These are phyloP conservation scores for Didymosphaeria variabile DNA, from an alignment of 2,329 filamentous ascomycete genomes.

Conservation along the genomic window DNA sequence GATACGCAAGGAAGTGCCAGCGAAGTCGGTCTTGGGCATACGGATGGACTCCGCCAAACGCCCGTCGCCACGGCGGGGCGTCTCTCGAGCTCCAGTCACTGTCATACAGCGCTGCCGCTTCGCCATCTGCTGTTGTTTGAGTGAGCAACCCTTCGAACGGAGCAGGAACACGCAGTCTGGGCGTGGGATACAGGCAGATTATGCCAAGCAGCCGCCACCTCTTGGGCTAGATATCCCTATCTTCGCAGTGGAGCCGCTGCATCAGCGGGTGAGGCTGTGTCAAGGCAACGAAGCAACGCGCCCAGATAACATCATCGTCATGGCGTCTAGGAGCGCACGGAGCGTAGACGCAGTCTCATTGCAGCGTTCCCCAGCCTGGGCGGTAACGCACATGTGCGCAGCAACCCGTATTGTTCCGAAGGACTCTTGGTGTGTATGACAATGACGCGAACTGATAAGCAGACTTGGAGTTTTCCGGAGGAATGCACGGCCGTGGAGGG, in stretches of 20 bases:
- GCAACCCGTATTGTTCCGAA: neutral
- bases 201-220: slow-evolving; percentile 7
- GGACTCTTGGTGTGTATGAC: neutral
- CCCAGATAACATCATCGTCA: neutral
- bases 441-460: slow-evolving; percentile 9
- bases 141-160: neutral
- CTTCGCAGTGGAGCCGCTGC: slow-evolving; percentile 10
- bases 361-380: neutral
- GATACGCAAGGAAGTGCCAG: slow-evolving; percentile 11
- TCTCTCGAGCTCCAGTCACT: slow-evolving; percentile 15
- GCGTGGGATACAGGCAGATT: slow-evolving; percentile 16
- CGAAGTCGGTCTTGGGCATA: slow-evolving; percentile 5
- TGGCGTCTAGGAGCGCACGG: neutral
- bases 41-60: slow-evolving; percentile 19
- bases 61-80: slow-evolving; percentile 10
- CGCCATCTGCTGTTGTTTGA: neutral
- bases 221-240: slow-evolving; percentile 7
- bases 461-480: neutral
- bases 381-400: slow-evolving; percentile 1
- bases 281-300: slow-evolving; percentile 18
- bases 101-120: neutral
- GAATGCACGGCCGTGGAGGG: slow-evolving; percentile 16
- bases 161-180: slow-evolving; percentile 10
- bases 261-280: slow-evolving; percentile 26
- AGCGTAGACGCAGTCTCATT: neutral